These are phyloP conservation scores for Actinomortierella wolfii DNA, from an alignment of 371 early-diverging fungal genomes.

Conservation along the genomic window DNA sequence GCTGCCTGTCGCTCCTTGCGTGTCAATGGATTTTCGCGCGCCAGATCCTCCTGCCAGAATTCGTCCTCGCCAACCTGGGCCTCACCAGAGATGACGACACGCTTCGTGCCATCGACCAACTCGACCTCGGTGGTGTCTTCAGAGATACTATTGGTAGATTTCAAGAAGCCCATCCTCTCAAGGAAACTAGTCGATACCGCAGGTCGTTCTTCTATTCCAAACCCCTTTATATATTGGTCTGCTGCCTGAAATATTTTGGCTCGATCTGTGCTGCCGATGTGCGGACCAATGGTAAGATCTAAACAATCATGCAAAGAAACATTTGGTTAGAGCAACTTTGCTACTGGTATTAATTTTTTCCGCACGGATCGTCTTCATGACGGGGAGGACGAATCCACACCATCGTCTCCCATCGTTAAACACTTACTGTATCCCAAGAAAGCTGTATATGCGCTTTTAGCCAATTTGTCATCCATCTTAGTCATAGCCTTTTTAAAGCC, in stretches of 20 bases:
- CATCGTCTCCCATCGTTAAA: too few relatives aligned
- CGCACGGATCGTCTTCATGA: not conserved
- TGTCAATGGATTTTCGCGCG: conserved; percentile 3
- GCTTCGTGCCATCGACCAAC: conserved; percentile 39
- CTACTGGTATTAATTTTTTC: not conserved
- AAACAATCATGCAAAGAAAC: conserved; percentile 51
- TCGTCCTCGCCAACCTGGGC: not conserved
- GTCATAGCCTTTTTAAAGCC: conserved; percentile 30
- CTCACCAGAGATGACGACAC: not conserved
- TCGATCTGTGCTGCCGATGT: conserved; percentile 24
- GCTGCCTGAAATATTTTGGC: conserved; percentile 29
- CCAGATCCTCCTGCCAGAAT: not conserved
- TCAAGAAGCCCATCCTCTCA: conserved; percentile 47
- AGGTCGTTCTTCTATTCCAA: conserved; percentile 36
- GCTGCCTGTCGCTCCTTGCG: conserved; percentile 37
- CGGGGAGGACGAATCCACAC: not conserved
- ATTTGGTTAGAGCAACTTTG: not conserved
- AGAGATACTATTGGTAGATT: conserved; percentile 1
- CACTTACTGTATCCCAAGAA: conserved; percentile 46
- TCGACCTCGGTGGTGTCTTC: conserved; percentile 13
- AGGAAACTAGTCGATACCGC: conserved; percentile 43
- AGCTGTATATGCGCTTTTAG: conserved; percentile 41
- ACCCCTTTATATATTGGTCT: conserved; percentile 31
- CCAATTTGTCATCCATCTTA: conserved; percentile 39
- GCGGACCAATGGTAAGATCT: conserved; percentile 39